phyloP scores from a whole-genome alignment of 345 rosid species.

The Rhodamnia argentea region DNA sequence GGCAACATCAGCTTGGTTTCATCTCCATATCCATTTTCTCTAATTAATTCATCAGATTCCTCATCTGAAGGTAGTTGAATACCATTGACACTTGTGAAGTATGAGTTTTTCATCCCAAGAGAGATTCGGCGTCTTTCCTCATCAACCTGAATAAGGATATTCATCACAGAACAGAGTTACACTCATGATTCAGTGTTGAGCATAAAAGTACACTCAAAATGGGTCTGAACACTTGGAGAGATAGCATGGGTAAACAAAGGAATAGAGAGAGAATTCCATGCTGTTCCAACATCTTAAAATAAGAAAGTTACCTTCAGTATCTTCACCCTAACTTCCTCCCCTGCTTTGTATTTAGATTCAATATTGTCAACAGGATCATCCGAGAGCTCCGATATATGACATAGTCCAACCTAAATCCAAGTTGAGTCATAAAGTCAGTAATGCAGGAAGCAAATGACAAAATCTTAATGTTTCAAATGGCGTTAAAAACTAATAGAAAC shows the following conservation, averaged over 20 bases:
- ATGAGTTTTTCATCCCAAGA: slow-evolving; percentile 75
- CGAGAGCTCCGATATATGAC: slow-evolving; percentile 74
- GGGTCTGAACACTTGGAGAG: not conserved
- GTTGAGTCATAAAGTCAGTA: not conserved
- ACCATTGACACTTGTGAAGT: slow-evolving; percentile 20
- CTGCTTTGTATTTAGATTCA: slow-evolving; percentile 50
- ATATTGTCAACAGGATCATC: slow-evolving; percentile 51
- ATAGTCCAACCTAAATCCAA: slow-evolving; percentile 70
- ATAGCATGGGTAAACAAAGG: not conserved
- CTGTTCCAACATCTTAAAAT: not conserved
- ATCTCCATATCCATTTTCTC: slow-evolving; percentile 23
- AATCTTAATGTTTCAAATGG: not conserved
- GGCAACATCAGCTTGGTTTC: slow-evolving; percentile 6
- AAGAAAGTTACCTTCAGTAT: slow-evolving; percentile 59
- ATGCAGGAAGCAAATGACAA: not conserved
- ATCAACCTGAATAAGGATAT: slow-evolving; percentile 41
- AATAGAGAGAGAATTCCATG: not conserved
- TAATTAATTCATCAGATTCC: slow-evolving; percentile 28
- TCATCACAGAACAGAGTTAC: not conserved
- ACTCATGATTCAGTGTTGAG: not conserved
- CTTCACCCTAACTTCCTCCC: slow-evolving; percentile 67
- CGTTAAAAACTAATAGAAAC: not conserved
- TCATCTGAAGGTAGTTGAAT: slow-evolving; percentile 15
- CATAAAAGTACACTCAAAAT: not conserved
- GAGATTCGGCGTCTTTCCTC: slow-evolving; percentile 71